Base-by-base conservation (phyloP, 2,329 filamentous ascomycete species). In the Fusarium brachygibbosum region DNA sequence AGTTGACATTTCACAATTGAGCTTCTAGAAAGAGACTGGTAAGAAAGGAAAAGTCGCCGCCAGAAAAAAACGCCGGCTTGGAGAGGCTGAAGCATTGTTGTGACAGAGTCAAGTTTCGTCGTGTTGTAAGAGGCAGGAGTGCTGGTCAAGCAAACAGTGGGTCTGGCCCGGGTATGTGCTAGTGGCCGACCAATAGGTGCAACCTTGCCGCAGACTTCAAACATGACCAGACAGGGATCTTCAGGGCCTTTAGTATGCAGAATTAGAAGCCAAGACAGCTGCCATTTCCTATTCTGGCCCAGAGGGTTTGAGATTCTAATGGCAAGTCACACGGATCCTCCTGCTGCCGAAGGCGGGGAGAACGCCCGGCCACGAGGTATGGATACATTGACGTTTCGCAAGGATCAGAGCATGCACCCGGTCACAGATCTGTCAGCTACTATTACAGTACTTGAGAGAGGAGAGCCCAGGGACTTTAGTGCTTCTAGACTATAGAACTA, bases 31-130 rank as follows among this genome's bases (percentile, higher is more conserved):
- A 42, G 42, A 38, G 57, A 49, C 48, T 51, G 34, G 23, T 51
- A 38, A 29, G 14, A 23, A 42, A 25, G 31, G 14, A 25, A 16
- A 19, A n/a, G n/a, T n/a, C n/a, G n/a, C n/a, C n/a, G n/a, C n/a
- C n/a, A n/a, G n/a, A n/a, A 49, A 28, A 50, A 50, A 16, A 21
- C 35, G 44, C 63, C 48, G 46, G 63, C 32, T 60, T 46, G 5
- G 41, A 55, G 54, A 62, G 63, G 72, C 77, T 84, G 82, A 84
- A 78, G 82, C 82, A 84, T 71, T 79, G 73, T 78, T 84, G 82
- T 78, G 81, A 84, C 82, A 81, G 58, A 75, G 76, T 74, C 68
- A 68, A 75, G 82, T 84, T 84, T 84, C 82, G 81, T 66, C 57
- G 66, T 61, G 72, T 70, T 61, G 66, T 61, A 71, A 65, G 65